phyloP scores from a whole-genome alignment of 2,329 filamentous ascomycete genomes.

The Fusarium kyushuense region DNA sequence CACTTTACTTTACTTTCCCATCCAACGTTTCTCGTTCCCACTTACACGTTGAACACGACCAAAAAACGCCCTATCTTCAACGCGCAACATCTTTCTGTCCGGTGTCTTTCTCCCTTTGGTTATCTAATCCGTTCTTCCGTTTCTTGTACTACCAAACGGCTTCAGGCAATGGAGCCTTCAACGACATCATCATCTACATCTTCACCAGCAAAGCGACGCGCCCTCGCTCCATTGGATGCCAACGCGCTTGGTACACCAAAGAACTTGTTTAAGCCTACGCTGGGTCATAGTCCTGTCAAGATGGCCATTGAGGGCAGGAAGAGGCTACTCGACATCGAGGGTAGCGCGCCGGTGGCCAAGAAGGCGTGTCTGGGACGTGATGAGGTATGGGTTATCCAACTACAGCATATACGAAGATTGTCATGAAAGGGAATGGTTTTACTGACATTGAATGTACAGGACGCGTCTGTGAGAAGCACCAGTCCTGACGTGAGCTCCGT shows the following conservation, averaged over 20 bases:
- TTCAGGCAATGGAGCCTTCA: constrained; percentile 41
- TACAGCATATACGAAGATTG: neutral
- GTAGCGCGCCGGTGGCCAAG: constrained; percentile 48
- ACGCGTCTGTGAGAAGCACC: constrained; percentile 49
- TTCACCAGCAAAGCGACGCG: constrained; percentile 62
- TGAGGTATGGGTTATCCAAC: constrained; percentile 44
- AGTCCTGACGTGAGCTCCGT: constrained; percentile 62
- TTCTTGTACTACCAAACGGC: neutral
- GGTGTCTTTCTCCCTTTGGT: neutral
- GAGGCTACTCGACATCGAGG: constrained; percentile 45
- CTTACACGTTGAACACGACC: constrained; percentile 31
- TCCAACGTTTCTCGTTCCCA: constrained; percentile 23
- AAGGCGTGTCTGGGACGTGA: constrained; percentile 52
- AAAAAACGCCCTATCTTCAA: neutral
- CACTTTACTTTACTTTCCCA: constrained; percentile 26
- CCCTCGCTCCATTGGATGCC: constrained; percentile 60
- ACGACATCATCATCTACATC: constrained; percentile 40
- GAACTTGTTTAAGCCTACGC: constrained; percentile 37
- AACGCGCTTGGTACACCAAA: constrained; percentile 56
- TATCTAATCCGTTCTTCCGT: neutral
- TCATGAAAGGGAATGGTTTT: neutral
- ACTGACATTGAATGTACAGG: constrained; percentile 30
- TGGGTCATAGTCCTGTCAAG: constrained; percentile 43
- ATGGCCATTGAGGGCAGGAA: constrained; percentile 48
- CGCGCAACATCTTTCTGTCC: neutral